A percentile compares a stretch with the other conserved stretches of the same genome.
Conservation (phyloP, 805 yeast genomes). For the Nakazawaea pomicola region DNA sequence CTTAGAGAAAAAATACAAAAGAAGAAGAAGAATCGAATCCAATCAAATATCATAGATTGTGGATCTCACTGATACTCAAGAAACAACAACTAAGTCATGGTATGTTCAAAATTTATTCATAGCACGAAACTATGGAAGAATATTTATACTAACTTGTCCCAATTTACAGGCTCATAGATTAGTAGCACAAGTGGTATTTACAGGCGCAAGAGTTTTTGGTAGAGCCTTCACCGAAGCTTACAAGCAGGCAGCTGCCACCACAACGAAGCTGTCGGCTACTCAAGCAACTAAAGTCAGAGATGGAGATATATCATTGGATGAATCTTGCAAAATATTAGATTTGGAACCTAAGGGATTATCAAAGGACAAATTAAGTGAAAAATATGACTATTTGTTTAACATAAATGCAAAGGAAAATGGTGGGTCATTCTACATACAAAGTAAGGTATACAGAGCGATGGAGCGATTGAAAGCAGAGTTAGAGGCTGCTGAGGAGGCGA, state of each 20-base stretch:
- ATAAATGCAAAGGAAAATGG: conserved; percentile 92
- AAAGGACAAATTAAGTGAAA: conserved; percentile 56
- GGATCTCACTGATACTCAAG: no score
- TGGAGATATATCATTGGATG: conserved; percentile 81
- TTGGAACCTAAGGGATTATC: conserved; percentile 55
- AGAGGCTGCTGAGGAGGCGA: conserved; percentile 46
- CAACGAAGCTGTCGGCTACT: conserved; percentile 65
- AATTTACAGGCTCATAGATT: conserved; percentile 96
- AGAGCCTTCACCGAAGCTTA: conserved; percentile 96
- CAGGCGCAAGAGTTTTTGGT: conserved; percentile 95
- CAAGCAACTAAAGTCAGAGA: conserved; percentile 45
- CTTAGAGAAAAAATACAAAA: no score
- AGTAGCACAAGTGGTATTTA: conserved; percentile 79
- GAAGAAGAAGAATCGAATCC: no score
- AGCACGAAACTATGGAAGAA: no score
- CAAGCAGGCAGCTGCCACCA: conserved; percentile 91
- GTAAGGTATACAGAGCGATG: conserved; percentile 91
- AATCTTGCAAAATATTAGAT: conserved; percentile 87
- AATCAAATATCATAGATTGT: no score
- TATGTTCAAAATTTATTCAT: no score
- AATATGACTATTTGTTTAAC: conserved; percentile 78
- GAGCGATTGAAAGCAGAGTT: conserved; percentile 83
- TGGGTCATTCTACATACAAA: conserved; percentile 91
- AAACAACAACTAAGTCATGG: no score
- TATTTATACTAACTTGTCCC: no score